Conservation (phyloP, 768 basidiomycete species). For the Rhizopogon vinicolor region DNA sequence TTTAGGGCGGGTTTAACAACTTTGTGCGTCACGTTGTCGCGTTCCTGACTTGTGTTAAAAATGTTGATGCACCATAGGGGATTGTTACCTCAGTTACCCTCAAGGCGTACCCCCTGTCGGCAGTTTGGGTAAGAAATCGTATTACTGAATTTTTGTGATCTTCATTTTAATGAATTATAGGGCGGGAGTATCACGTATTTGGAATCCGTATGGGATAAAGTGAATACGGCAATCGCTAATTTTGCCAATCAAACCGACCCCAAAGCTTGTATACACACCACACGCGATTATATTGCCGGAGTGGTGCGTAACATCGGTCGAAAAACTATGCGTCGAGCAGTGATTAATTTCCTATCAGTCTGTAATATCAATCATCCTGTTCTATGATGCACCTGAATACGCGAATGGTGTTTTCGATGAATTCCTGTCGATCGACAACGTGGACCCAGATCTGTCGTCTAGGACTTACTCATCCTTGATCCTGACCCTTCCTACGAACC, state of each 20-base stretch:
- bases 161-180: constrained; percentile 23
- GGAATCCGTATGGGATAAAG: constrained; percentile 8
- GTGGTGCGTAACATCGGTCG: constrained; percentile 20
- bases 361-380: constrained; percentile 34
- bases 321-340: background rate
- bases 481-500: constrained; percentile 13
- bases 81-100: constrained; percentile 57
- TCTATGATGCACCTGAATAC: constrained; percentile 48
- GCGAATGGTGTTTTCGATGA: constrained; percentile 21
- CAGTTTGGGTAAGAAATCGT: constrained; percentile 45
- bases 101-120: constrained; percentile 44
- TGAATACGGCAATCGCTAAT: constrained; percentile 19
- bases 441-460: constrained; percentile 7
- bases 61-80: constrained; percentile 38
- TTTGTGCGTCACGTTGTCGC: constrained; percentile 33
- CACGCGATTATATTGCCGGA: constrained; percentile 23
- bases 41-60: constrained; percentile 10
- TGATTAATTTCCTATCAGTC: constrained; percentile 7
- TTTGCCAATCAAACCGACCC: constrained; percentile 20
- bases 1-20: constrained; percentile 63
- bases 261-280: constrained; percentile 33
- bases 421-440: constrained; percentile 22
- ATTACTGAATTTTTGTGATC: constrained; percentile 19
- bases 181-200: constrained; percentile 40
- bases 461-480: constrained; percentile 21